Evolutionary conservation across 352 stramenopile genomes (phyloP).

Genomic region (Globisporangium ultimum): DNA sequence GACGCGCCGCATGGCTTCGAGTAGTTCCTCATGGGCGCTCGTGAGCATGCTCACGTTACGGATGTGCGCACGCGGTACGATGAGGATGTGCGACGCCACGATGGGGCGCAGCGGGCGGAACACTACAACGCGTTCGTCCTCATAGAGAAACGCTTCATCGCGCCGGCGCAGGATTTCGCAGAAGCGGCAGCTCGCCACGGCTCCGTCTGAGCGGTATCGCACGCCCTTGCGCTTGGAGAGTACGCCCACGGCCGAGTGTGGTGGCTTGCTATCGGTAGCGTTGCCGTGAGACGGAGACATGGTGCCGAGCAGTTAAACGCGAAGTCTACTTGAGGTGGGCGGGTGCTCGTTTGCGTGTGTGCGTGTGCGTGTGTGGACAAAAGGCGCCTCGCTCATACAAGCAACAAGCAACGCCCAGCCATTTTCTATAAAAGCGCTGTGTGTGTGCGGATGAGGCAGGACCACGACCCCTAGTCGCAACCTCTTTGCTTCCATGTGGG

Average conservation of each 20-base stretch:
- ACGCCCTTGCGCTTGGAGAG: slow-evolving; percentile 73
- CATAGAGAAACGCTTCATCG: slow-evolving; percentile 67
- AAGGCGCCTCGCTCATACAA: no score
- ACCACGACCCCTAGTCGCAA: no score
- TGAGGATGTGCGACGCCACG: slow-evolving; percentile 68
- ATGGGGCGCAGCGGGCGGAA: slow-evolving; percentile 75
- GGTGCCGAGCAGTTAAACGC: neutral
- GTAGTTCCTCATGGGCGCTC: slow-evolving; percentile 37
- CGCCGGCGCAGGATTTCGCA: slow-evolving; percentile 68
- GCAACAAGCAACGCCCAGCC: no score
- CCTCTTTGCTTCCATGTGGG: no score
- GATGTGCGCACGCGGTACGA: slow-evolving; percentile 76
- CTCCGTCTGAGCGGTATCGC: slow-evolving; percentile 52
- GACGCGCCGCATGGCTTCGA: slow-evolving; percentile 62
- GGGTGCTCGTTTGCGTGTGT: neutral
- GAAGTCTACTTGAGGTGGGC: neutral
- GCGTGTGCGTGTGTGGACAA: no score
- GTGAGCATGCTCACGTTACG: slow-evolving; percentile 75
- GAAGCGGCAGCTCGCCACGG: slow-evolving; percentile 69
- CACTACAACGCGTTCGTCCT: slow-evolving; percentile 75
- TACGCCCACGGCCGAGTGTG: slow-evolving; percentile 20
- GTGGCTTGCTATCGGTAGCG: slow-evolving; percentile 1
- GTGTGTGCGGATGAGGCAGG: no score
- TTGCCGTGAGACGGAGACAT: neutral
- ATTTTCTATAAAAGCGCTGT: no score